These are phyloP conservation scores for Posidonia australis DNA, from an alignment of 106 monocot genomes.

Conservation along the genomic window DNA sequence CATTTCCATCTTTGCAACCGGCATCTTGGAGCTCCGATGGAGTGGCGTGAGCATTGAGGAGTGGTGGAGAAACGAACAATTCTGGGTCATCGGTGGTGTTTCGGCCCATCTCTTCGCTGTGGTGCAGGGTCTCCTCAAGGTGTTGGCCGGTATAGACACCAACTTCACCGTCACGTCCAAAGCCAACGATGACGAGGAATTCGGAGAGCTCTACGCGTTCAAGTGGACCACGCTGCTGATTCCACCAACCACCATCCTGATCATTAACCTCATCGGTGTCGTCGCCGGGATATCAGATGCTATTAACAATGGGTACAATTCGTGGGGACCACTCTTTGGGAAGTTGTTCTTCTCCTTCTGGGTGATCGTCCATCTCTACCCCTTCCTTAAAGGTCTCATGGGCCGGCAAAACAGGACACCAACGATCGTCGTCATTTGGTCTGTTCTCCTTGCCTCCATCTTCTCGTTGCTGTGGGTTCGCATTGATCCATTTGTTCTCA, in stretches of 20 bases:
- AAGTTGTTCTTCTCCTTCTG: constrained; percentile 28
- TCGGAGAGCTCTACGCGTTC: constrained; percentile 20
- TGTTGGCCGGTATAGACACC: constrained; percentile 21
- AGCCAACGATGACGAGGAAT: constrained; percentile 10
- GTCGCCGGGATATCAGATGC: constrained; percentile 21
- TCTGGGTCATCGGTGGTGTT: constrained; percentile 28
- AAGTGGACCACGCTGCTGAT: constrained; percentile 22
- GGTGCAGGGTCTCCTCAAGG: constrained; percentile 20
- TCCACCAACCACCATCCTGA: constrained; percentile 16
- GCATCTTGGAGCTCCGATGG: constrained; percentile 23
- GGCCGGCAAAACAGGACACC: constrained; percentile 21
- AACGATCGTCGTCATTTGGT: constrained; percentile 24
- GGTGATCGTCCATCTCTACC: constrained; percentile 27
- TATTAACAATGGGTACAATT: constrained; percentile 22
- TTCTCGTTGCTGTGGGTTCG: constrained; percentile 25
- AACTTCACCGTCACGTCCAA: constrained; percentile 26
- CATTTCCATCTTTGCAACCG: constrained; percentile 22
- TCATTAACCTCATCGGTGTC: constrained; percentile 19
- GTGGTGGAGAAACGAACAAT: constrained; percentile 30
- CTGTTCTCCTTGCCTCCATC: constrained; percentile 25
- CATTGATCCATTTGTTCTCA: constrained; percentile 19
- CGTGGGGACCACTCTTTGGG: constrained; percentile 29
- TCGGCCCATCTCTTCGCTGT: constrained; percentile 26
- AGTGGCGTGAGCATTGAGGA: constrained; percentile 25
- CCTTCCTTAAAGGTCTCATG: constrained; percentile 28